phyloP scores from a whole-genome alignment of 73 alveolate genomes.

The Stentor coeruleus region DNA sequence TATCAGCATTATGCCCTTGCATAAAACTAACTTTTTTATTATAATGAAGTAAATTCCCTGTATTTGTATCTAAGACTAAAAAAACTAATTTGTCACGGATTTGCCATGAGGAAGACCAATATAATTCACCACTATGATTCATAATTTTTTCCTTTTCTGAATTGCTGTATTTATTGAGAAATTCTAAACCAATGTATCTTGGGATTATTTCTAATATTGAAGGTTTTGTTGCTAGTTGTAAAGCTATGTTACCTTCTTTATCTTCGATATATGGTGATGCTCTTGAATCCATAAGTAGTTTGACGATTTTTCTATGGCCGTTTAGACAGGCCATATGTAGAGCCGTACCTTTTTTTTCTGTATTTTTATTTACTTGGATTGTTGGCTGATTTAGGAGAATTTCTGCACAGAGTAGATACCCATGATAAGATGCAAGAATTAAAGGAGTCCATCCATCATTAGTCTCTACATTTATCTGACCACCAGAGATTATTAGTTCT shows the following conservation, averaged over 20 bases:
- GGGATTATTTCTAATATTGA: background rate
- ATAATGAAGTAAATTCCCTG: background rate
- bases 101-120: background rate
- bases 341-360: conserved; percentile 23
- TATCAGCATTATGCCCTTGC: background rate
- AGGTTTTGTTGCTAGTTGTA: background rate
- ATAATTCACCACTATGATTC: background rate
- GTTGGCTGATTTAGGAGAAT: conserved; percentile 28
- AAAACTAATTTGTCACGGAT: background rate
- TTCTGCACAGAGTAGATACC: conserved; percentile 47
- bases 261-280: background rate
- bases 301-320: background rate
- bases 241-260: conserved; percentile 5
- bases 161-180: background rate
- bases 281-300: background rate
- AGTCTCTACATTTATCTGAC: conserved; percentile 40
- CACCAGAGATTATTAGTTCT: conserved; percentile 31
- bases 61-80: background rate
- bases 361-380: too few species aligned
- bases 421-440: conserved; percentile 50
- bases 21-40: too few species aligned
- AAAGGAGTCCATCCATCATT: conserved; percentile 63
- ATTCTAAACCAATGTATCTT: background rate
- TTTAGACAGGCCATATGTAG: background rate
- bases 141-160: background rate